A percentile compares a stretch with the other conserved stretches of the same genome.
Conservation (phyloP, 2,329 filamentous ascomycete genomes). For the Talaromyces verruculosus region DNA sequence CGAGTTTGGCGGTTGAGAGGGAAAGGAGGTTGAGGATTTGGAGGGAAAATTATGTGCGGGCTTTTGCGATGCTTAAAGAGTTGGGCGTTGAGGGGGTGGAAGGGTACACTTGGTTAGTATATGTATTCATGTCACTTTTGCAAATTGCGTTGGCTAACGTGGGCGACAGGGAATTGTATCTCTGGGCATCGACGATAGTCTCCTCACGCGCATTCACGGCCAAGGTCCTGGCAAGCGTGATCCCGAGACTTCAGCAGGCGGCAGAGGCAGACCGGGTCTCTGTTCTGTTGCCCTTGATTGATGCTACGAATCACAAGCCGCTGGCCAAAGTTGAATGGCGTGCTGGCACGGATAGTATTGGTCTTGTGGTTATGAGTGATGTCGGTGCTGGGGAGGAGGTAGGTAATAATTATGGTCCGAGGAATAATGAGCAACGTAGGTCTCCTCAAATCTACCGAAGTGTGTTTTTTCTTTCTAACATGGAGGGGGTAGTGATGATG, state of each 20-base stretch:
- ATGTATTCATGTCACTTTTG: too few relatives aligned
- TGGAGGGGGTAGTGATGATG: slow-evolving; percentile 40
- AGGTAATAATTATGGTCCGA: slow-evolving; percentile 72
- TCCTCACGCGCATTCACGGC: slow-evolving; percentile 47
- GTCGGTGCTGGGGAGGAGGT: slow-evolving; percentile 56
- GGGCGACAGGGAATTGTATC: slow-evolving; percentile 43
- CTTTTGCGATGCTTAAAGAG: slow-evolving; percentile 33
- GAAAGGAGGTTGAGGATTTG: slow-evolving; percentile 37
- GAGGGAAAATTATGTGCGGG: slow-evolving; percentile 40
- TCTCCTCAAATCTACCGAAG: not conserved
- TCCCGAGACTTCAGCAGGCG: slow-evolving; percentile 40
- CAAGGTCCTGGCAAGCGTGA: slow-evolving; percentile 42
- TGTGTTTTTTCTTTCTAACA: not conserved
- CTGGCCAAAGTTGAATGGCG: slow-evolving; percentile 61
- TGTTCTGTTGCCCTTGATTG: slow-evolving; percentile 68
- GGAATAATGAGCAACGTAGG: slow-evolving; percentile 67
- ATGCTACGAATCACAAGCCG: slow-evolving; percentile 70
- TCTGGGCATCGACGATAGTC: slow-evolving; percentile 49
- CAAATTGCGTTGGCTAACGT: not conserved
- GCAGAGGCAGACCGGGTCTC: slow-evolving; percentile 59
- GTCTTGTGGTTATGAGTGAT: slow-evolving; percentile 45
- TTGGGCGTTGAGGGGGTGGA: slow-evolving; percentile 31
- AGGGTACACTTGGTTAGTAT: slow-evolving; percentile 42
- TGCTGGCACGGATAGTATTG: slow-evolving; percentile 40
- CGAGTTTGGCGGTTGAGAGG: slow-evolving; percentile 36